A percentile compares a stretch with the other conserved stretches of the same genome.
phyloP scores from a whole-genome alignment of 257 asterid species.

The Solanum okadae region DNA sequence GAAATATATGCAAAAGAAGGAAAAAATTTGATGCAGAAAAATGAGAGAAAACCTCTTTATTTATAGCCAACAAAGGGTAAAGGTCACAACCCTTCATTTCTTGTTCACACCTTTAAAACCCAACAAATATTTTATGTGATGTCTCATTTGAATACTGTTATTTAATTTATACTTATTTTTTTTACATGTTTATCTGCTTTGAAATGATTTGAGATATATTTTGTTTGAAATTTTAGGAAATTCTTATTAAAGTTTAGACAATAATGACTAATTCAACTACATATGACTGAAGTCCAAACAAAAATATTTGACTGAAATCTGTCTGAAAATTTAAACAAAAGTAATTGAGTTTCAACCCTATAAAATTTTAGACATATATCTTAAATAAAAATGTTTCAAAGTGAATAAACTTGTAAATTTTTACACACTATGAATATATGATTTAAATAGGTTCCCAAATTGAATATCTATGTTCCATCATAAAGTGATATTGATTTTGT shows the following conservation, averaged over 20 bases:
- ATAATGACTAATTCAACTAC: background rate
- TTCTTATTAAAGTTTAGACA: background rate
- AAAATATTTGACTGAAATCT: background rate
- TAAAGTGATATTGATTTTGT: background rate
- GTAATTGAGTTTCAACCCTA: background rate
- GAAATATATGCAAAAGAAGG: too few species aligned
- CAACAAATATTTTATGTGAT: background rate
- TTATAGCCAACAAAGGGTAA: too few species aligned
- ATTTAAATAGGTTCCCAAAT: background rate
- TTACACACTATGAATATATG: background rate
- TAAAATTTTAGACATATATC: background rate
- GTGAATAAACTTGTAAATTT: background rate
- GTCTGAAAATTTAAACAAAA: background rate
- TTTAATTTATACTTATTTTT: background rate
- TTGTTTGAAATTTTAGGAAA: background rate
- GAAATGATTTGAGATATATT: background rate
- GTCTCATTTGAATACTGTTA: background rate
- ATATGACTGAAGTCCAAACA: background rate
- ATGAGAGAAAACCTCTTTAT: too few species aligned
- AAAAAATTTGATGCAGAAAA: too few species aligned
- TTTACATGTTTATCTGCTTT: background rate
- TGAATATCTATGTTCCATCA: background rate
- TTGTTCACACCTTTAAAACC: too few species aligned
- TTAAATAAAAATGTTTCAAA: background rate
- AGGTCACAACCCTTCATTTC: too few species aligned